Base-by-base conservation (phyloP, 257 asterid genomes). In the Solanum chilense region DNA sequence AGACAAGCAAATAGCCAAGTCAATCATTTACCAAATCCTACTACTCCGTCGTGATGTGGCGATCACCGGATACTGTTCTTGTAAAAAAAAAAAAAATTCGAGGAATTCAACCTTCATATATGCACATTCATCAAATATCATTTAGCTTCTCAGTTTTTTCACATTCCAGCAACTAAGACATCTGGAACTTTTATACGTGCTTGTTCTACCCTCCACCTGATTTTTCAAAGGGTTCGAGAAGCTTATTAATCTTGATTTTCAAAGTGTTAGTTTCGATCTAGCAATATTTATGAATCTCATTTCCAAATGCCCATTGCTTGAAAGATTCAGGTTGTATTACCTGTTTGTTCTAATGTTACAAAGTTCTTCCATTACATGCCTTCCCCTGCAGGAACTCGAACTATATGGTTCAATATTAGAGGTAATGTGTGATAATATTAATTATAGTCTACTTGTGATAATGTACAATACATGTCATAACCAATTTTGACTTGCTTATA, bases 401-500 rank as follows among this genome's bases (percentile, higher is more conserved):
- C 85, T 94, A 88, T 90, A 88, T 86, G 95, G 93, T 47, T 92
- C 88, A 69, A 89, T 87, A 39, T 89, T 92, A 87, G 93, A 94
- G 96, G 95, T 92, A 84, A 90, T 42, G 91, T 89, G 66, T 44
- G 56, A 41, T 21, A 23, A 33, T 37, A 47, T 27, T 58, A 10
- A 3, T 23, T 85, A 69, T 27, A 29, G 44, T 73, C 81, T 39
- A 12, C 82, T 75, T 6, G 15, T 75, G 29, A 75, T 23, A 75
- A 75, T 42, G 45, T 42, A 42, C 12, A 42, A 11, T 42, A 42
- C 45, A 42, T 42, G 12, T 42, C 45, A 1, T 75, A 45, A 12
- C 39, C 62, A 13, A 25, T 58, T 16, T 83, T 39, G 56, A 44
- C 44, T 12, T 70, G n/a, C 86, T 62, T 89, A 20, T 90, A 94